Evolutionary conservation across 2,329 filamentous ascomycete species (phyloP), one percentile per base, ranked within the genome.

Genomic region (Zymoseptoria brevis): DNA sequence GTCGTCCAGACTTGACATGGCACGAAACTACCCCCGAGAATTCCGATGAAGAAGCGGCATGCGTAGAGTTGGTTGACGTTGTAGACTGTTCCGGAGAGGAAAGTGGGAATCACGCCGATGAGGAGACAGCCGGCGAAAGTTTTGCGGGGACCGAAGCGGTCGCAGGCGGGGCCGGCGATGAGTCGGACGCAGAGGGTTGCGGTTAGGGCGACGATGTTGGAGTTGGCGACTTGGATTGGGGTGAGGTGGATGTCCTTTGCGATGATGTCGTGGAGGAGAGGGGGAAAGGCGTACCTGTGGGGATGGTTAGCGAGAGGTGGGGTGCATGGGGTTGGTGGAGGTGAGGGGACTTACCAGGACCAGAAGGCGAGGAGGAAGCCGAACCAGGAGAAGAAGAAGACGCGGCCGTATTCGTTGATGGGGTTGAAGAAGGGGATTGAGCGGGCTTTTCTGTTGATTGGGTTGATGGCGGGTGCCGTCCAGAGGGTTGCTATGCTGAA

Each of bases 1-100:
- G 90, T 96, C 8, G 87, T 89, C 90, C 91, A 96, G 6, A 96
- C 92, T 72, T 95, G 90, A 73, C 90, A 96, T 11, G 89, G 89
- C 0, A 93, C 89, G 67, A 93, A 93, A 1, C 84, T 83, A 1
- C 86, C 87, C 49, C 89, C 89, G 0, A 93, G 82, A 50, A 93
- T 87, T 61, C 88, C 88, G 63, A 92, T 84, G 75, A 92, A 92
- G 78, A 93, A 93, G 51, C 89, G 84, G 53, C 88, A 81, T 19
- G 83, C 75, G 66, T 90, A 86, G n/a, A 93, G 81, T 8, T 88
- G 86, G 4, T 74, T 76, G 5, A 84, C 84, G 56, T 81, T 85
- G 53, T 84, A 85, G 48, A 92, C 84, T 1, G 90, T 85, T 5
- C 90, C 90, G 0, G 91, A 89, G 35, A 96, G 83, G 45, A 87